Evolutionary conservation across 805 yeast species (phyloP), one percentile per base, ranked within the genome.

Genomic region (Vanderwaltozyma yarrowii): DNA sequence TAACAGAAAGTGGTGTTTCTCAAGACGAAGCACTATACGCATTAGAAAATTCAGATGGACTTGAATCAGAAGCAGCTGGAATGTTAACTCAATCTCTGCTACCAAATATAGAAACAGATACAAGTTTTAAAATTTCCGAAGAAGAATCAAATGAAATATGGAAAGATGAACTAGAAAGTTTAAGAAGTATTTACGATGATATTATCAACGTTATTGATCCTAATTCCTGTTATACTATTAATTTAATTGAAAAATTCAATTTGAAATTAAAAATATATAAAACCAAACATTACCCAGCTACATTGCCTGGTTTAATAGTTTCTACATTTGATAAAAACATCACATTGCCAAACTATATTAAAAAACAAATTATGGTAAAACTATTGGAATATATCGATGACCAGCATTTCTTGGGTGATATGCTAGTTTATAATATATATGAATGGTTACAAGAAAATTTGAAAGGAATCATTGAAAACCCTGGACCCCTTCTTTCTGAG

Each of bases 381-480:
- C 54, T 78, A 21, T 49, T 71, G n/a, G 52, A 60, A 10, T 66
- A 70, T 44, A 47, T 79, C 2, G 47, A 60, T 3, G 64, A 66
- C 2, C 59, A 63, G 25, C 63, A 65, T 10, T 48, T 76, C 5
- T 23, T 80, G 3, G 96, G 96, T 2, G 84, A 77, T 49, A 76
- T 82, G 50, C 73, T 79, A 61, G 57, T 87, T 1, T 81, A 66
- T 52, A 63, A 76, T 5, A 65, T 85, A n/a, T 64, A 76, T 36
- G 94, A 86, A 44, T 87, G 94, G 88, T 50, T 88, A 14, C 79
- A 80, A 45, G 78, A 73, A 13, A 74, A 82, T 47, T 61, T 80
- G 32, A 59, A 65, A 5, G 56, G 58, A 2, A 67, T 87, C 12
- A 70, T 82, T 9, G 74, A 76, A 30, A 68, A 78, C 40, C 97